Conservation (phyloP, 2,329 filamentous ascomycete species). For the Arthroderma uncinatum region DNA sequence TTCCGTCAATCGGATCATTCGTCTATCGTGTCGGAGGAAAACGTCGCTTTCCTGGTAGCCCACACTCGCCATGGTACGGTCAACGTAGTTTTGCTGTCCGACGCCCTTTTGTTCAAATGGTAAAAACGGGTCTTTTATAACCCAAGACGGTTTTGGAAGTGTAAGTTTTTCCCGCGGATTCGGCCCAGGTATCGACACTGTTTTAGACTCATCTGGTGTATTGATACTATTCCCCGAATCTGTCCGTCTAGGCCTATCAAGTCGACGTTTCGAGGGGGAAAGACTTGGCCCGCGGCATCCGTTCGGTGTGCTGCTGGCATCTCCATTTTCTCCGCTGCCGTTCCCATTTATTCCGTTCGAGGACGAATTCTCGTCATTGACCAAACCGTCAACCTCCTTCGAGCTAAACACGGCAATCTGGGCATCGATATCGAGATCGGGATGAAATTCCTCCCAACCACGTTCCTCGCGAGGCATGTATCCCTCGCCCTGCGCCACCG, state of each 20-base stretch:
- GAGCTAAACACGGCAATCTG: conserved; percentile 67
- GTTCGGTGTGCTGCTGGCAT: conserved; percentile 14
- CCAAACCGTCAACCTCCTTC: conserved; percentile 71
- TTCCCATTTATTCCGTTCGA: conserved; percentile 15
- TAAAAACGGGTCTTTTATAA: conserved; percentile 37
- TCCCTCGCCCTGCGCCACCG: conserved; percentile 81
- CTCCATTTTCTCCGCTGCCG: conserved; percentile 22
- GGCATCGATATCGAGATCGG: conserved; percentile 79
- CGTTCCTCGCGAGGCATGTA: conserved; percentile 96
- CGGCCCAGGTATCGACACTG: conserved; percentile 32
- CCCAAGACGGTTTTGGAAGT: conserved; percentile 39
- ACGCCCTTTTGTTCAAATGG: conserved; percentile 66
- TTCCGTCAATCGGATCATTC: conserved; percentile 53
- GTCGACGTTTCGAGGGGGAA: conserved; percentile 44
- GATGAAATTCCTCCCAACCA: conserved; percentile 96
- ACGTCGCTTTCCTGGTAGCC: conserved; percentile 93
- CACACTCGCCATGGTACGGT: conserved; percentile 90
- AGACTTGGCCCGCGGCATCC: conserved; percentile 8
- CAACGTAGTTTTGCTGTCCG: conserved; percentile 81
- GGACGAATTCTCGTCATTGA: conserved; percentile 29
- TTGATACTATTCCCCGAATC: conserved; percentile 48
- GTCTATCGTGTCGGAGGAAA: conserved; percentile 65
- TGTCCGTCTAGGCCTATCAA: conserved; percentile 53
- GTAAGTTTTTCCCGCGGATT: conserved; percentile 41
- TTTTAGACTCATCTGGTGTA: conserved; percentile 19